These are phyloP conservation scores for Parafenestella ontariensis DNA, from an alignment of 2,329 filamentous ascomycete genomes.

Conservation along the genomic window DNA sequence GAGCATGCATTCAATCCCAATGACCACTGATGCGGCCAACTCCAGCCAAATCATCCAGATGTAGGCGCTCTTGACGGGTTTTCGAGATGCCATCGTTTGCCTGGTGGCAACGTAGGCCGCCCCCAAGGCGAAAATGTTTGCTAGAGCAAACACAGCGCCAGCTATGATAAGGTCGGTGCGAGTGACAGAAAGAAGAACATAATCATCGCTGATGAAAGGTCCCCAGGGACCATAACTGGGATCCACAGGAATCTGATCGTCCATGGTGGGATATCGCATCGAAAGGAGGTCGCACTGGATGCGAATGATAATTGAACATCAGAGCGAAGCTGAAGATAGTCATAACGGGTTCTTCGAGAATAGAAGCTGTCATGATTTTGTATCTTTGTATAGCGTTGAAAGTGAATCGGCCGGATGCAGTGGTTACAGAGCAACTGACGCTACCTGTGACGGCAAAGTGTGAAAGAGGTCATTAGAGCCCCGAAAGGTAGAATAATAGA, in stretches of 20 bases:
- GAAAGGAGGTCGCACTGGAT: background rate
- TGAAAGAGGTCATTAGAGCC: background rate
- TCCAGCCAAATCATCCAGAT: constrained; percentile 59
- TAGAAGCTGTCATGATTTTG: background rate
- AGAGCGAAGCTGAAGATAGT: constrained; percentile 22
- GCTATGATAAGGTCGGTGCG: constrained; percentile 27
- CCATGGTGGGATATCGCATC: constrained; percentile 5
- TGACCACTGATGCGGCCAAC: constrained; percentile 51
- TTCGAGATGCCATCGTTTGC: constrained; percentile 31
- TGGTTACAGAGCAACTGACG: background rate
- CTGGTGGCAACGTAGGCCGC: constrained; percentile 40
- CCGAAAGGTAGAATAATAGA: background rate
- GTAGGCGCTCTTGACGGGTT: constrained; percentile 46
- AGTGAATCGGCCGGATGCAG: background rate
- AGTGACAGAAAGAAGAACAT: constrained; percentile 24
- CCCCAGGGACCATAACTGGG: constrained; percentile 32
- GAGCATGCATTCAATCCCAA: constrained; percentile 48
- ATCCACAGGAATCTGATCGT: constrained; percentile 18
- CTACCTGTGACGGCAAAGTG: background rate
- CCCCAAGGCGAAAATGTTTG: constrained; percentile 24
- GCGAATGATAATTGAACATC: background rate
- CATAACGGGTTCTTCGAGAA: background rate
- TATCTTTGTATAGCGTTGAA: background rate
- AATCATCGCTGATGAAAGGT: constrained; percentile 33
- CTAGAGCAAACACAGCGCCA: constrained; percentile 24